These are phyloP conservation scores for Vickermania ingenoplastis DNA, from an alignment of 208 protist genomes.

Conservation along the genomic window DNA sequence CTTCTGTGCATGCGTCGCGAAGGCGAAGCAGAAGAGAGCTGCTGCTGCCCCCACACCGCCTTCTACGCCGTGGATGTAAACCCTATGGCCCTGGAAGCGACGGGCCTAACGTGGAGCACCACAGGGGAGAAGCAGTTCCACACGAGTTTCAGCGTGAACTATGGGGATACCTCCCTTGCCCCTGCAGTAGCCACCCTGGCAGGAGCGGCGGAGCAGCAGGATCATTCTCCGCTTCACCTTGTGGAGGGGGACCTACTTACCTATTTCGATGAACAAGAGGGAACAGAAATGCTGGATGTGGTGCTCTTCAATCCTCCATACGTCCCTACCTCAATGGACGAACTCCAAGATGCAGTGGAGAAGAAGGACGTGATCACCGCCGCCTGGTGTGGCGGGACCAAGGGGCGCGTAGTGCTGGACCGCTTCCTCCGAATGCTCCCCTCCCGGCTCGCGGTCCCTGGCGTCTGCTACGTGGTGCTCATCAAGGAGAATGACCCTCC, in stretches of 20 bases:
- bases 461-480: constrained; percentile 63
- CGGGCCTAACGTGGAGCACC: constrained; percentile 52
- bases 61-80: constrained; percentile 77
- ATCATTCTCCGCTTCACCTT: constrained; percentile 8
- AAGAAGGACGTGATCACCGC: constrained; percentile 56
- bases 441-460: constrained; percentile 18
- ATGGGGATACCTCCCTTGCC: not conserved
- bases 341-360: constrained; percentile 46
- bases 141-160: not conserved
- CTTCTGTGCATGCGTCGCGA: constrained; percentile 9
- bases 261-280: constrained; percentile 13
- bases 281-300: constrained; percentile 21
- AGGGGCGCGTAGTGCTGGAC: constrained; percentile 74
- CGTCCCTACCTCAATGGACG: constrained; percentile 73
- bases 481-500: constrained; percentile 72
- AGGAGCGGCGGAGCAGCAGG: not conserved
- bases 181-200: not conserved
- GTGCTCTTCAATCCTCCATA: constrained; percentile 87
- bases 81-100: constrained; percentile 66
- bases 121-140: constrained; percentile 32
- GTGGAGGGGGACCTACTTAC: constrained; percentile 29
- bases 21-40: not conserved
- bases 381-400: constrained; percentile 79
- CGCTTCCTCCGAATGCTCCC: constrained; percentile 64
- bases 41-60: not conserved